A percentile compares a stretch with the other conserved stretches of the same genome.
Evolutionary conservation across 257 asterid species (phyloP).

Genomic region (Solanum boliviense): DNA sequence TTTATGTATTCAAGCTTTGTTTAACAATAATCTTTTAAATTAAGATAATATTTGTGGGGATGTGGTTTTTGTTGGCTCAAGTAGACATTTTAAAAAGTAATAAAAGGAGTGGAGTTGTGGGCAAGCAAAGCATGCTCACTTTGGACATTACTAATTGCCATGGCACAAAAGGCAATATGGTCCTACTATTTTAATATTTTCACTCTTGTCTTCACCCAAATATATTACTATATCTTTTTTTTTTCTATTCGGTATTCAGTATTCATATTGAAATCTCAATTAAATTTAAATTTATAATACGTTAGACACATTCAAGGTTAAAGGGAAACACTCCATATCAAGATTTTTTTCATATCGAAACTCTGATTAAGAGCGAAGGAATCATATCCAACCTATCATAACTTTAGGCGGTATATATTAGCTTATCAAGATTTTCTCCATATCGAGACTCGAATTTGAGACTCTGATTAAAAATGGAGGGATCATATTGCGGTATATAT

Average conservation of each 20-base stretch:
- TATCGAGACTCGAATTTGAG: not conserved
- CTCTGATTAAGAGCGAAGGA: not conserved
- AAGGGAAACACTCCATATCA: not conserved
- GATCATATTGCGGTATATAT: not conserved
- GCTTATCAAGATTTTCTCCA: not conserved
- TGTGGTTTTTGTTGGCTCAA: not conserved
- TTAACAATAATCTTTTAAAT: not conserved
- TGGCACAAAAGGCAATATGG: not conserved
- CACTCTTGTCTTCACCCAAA: not conserved
- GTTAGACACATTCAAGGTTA: not conserved
- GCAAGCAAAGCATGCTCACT: conserved; percentile 1
- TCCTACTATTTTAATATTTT: not conserved
- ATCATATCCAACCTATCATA: not conserved
- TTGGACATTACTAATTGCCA: not conserved
- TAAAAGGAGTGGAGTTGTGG: not conserved
- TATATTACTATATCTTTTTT: not conserved
- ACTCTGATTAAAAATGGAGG: not conserved
- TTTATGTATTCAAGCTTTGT: not conserved
- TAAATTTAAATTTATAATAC: not conserved
- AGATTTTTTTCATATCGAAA: not conserved
- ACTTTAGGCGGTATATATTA: not conserved
- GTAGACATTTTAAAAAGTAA: not conserved
- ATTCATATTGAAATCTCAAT: accelerated
- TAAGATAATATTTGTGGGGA: not conserved
- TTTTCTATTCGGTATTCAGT: not conserved